Evolutionary conservation across 371 early-diverging fungal species (phyloP), one percentile per base, ranked within the genome.

Genomic region (Quaeritorhiza haematococci): DNA sequence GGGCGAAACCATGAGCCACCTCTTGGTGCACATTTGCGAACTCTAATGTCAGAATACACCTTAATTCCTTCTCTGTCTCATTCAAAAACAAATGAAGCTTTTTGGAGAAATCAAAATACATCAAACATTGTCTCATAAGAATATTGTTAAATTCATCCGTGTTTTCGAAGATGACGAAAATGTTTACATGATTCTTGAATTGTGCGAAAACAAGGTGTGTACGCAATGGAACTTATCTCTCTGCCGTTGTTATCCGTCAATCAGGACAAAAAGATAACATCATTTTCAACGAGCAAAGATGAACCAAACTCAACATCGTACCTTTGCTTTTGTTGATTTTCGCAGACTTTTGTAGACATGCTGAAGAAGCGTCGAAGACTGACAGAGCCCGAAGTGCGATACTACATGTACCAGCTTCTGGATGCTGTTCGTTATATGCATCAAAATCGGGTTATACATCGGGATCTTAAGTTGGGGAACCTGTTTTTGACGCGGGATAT

Each of bases 391-490:
- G 95, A 98, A 74, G 88, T 87, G 3, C 82, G 91, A 19, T 92
- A 84, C 58, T 95, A 85, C 71, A 84, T 94, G 72, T 72, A 72
- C 32, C 94, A 97, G 69, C 77, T 95, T 6, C 74, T 96, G 3
- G 79, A 80, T 28, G 96, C 91, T 10, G 83, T 96, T 3, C 69
- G 80, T 6, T 95, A 94, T 60, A 78, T 98, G 80, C 98, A 98
- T 60, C 66, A 82, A 0, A 73, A 85, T 3, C 74, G 80, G 24
- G 82, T 96, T 19, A 92, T 99, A 13, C 99, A 99, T 64, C 79
- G 99, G 33, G 99, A 99, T 72, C 77, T 99, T 58, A 99, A 99
- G 74, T 85, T 98, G 24, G 93, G 94, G 52, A 99, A 99, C 67
- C 65, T 98, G 43, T 90, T 99, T 61, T 62, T 99, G 35, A 86